Evolutionary conservation across 2,329 filamentous ascomycete genomes (phyloP).

Genomic region (Fusarium albidum): DNA sequence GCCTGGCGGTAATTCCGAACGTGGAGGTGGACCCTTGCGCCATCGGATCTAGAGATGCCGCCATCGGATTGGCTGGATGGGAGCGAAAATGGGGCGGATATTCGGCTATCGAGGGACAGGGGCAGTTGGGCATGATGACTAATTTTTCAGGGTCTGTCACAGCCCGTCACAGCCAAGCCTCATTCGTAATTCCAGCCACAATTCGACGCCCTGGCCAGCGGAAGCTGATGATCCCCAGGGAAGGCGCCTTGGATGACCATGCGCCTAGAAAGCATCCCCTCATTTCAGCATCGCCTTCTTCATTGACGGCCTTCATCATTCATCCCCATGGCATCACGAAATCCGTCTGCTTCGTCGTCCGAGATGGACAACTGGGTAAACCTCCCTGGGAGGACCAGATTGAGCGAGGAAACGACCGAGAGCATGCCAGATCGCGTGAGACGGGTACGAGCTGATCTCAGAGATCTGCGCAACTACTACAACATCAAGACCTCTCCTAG

Average conservation of each 20-base stretch:
- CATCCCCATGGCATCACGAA: constrained; percentile 12
- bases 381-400: not conserved
- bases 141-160: too few relatives aligned
- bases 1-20: constrained; percentile 23
- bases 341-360: constrained; percentile 5
- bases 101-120: constrained; percentile 9
- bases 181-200: constrained; percentile 4
- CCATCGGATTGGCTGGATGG: constrained; percentile 15
- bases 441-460: constrained; percentile 54
- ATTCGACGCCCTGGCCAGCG: not conserved
- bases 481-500: constrained; percentile 54
- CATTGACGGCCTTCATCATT: not conserved
- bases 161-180: not conserved
- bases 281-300: not conserved
- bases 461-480: constrained; percentile 58
- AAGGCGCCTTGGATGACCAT: constrained; percentile 7
- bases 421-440: constrained; percentile 52
- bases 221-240: constrained; percentile 10
- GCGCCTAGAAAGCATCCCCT: constrained; percentile 15
- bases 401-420: constrained; percentile 30
- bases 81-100: not conserved
- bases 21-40: not conserved
- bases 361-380: constrained; percentile 24
- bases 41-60: constrained; percentile 1
- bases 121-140: not conserved